A percentile compares a stretch with the other conserved stretches of the same genome.
Evolutionary conservation across 2,329 filamentous ascomycete genomes (phyloP).

Genomic region (Hawksworthiomyces lignivorus): DNA sequence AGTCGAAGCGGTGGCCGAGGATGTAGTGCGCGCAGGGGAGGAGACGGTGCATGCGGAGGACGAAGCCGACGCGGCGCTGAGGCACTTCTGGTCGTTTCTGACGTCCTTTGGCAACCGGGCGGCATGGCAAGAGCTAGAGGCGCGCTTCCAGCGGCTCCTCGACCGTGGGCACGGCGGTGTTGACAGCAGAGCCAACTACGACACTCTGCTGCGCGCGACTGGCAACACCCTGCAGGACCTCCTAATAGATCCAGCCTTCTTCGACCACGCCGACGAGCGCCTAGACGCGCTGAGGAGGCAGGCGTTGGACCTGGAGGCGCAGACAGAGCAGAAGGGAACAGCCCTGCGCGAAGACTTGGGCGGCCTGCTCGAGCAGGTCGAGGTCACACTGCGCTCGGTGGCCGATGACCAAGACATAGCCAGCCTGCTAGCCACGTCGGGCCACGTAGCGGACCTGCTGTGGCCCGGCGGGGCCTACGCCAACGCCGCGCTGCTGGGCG

Average conservation of each 20-base stretch:
- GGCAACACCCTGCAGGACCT: constrained; percentile 71
- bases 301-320: constrained; percentile 55
- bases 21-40: constrained; percentile 40
- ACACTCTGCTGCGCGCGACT: constrained; percentile 65
- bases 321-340: constrained; percentile 20
- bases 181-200: constrained; percentile 76
- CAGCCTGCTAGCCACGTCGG: constrained; percentile 57
- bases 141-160: constrained; percentile 61
- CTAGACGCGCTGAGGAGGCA: constrained; percentile 44
- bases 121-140: constrained; percentile 69
- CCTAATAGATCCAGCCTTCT: constrained; percentile 78
- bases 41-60: constrained; percentile 38
- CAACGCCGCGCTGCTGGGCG: constrained; percentile 59
- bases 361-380: constrained; percentile 59
- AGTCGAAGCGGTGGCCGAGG: constrained; percentile 57
- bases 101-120: constrained; percentile 68
- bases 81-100: constrained; percentile 74
- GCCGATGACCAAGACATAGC: constrained; percentile 64
- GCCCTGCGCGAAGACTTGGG: constrained; percentile 67
- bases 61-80: constrained; percentile 66
- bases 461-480: constrained; percentile 56
- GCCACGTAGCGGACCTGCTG: constrained; percentile 61
- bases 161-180: constrained; percentile 23
- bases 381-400: constrained; percentile 60
- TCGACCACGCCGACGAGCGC: constrained; percentile 60